These are phyloP conservation scores for Hemisphaericaspora subhashii DNA, from an alignment of 1,139 yeast species.

Conservation along the genomic window DNA sequence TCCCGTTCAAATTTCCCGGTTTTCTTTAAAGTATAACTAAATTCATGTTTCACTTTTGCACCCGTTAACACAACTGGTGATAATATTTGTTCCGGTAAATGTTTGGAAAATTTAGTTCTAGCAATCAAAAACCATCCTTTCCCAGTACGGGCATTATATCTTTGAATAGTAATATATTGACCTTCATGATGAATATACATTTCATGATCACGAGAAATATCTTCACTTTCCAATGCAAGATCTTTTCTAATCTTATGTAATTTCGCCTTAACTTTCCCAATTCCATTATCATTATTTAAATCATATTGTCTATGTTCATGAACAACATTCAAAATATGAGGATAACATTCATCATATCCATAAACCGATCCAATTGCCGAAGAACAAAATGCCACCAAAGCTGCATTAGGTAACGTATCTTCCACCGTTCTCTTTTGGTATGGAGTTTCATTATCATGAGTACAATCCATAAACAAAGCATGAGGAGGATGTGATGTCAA, in stretches of 20 bases:
- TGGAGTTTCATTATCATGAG: constrained; percentile 94
- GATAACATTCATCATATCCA: constrained; percentile 93
- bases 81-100: constrained; percentile 50
- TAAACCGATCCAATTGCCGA: constrained; percentile 94
- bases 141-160: constrained; percentile 82
- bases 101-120: constrained; percentile 65
- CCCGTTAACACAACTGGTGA: constrained; percentile 67
- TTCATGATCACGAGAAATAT: constrained; percentile 72
- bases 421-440: constrained; percentile 87
- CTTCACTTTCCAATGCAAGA: constrained; percentile 65
- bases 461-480: constrained; percentile 95
- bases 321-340: constrained; percentile 79
- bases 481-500: constrained; percentile 75
- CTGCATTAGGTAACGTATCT: constrained; percentile 93
- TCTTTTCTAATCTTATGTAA: constrained; percentile 58
- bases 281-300: constrained; percentile 57
- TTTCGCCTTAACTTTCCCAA: constrained; percentile 65
- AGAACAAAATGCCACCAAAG: constrained; percentile 87
- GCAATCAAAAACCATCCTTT: constrained; percentile 89
- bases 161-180: constrained; percentile 86
- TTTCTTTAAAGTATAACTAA: constrained; percentile 57
- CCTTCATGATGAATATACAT: constrained; percentile 95
- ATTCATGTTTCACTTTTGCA: constrained; percentile 58
- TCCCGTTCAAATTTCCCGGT: constrained; percentile 50
- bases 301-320: constrained; percentile 68